Evolutionary conservation across 345 rosid species (phyloP).

Genomic region (Hibiscus tridactylites): DNA sequence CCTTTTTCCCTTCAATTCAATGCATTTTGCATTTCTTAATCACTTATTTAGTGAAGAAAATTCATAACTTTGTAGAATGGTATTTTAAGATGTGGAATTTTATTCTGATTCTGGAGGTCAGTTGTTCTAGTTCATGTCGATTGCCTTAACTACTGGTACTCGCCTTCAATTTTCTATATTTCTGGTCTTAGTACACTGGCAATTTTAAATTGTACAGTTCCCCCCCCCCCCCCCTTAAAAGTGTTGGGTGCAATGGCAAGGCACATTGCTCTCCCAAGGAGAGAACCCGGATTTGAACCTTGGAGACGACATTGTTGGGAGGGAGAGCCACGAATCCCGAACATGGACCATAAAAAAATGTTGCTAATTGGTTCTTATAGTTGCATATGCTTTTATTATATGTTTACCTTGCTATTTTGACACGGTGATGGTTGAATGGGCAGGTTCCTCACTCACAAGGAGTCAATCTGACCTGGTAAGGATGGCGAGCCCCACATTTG

Average conservation of each 20-base stretch:
- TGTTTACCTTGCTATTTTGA: conserved; percentile 21
- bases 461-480: conserved; percentile 65
- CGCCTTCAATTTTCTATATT: neutral
- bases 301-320: too few species aligned
- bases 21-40: neutral
- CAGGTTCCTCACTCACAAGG: conserved; percentile 57
- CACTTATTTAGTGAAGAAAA: neutral
- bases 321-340: too few species aligned
- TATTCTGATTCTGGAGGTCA: neutral
- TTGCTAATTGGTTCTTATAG: neutral
- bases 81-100: neutral
- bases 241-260: neutral
- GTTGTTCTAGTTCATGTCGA: neutral
- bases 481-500: conserved; percentile 35
- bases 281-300: too few species aligned
- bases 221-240: neutral
- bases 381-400: conserved; percentile 6
- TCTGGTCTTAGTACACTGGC: neutral
- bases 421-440: conserved; percentile 8
- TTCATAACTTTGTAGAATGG: neutral
- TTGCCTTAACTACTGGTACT: neutral
- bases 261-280: too few species aligned
- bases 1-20: neutral
- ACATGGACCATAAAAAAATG: too few species aligned
- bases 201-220: neutral